Percentiles rank a stretch among this genome's conserved stretches.
Evolutionary conservation across 345 rosid species (phyloP).

Genomic region (Eucalyptus curtisii): DNA sequence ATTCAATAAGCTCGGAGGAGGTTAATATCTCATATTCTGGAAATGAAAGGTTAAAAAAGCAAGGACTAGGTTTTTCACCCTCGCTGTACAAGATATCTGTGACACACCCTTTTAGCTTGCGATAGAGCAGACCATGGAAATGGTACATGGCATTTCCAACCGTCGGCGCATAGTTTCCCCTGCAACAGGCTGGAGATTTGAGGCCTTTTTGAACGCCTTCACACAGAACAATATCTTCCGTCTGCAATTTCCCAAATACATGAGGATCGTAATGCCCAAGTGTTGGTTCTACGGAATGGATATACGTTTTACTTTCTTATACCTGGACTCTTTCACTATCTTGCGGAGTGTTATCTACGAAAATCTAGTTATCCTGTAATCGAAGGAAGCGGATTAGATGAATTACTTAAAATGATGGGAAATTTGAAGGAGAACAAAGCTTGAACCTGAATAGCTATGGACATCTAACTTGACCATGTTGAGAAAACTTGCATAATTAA

Average conservation of each 20-base stretch:
- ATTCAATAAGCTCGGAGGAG: neutral
- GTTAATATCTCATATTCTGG: neutral
- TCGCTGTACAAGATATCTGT: neutral
- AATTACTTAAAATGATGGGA: neutral
- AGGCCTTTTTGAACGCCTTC: slow-evolving; percentile 77
- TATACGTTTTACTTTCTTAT: neutral
- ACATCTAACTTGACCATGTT: neutral
- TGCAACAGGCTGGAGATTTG: slow-evolving; percentile 49
- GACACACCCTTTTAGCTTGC: neutral
- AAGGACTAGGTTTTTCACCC: neutral
- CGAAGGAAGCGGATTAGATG: neutral
- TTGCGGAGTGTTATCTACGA: slow-evolving; percentile 39
- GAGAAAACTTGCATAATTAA: neutral
- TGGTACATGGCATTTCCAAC: slow-evolving; percentile 34
- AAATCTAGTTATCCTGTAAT: slow-evolving; percentile 49
- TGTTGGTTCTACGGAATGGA: neutral
- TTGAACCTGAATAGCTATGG: neutral
- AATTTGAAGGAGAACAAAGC: neutral
- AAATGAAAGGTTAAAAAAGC: neutral
- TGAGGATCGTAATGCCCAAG: neutral
- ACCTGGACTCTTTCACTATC: slow-evolving; percentile 79
- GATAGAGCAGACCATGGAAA: neutral
- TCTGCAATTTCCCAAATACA: slow-evolving; percentile 15
- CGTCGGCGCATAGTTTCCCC: slow-evolving; percentile 52
- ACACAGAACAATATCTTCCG: slow-evolving; percentile 57